Conservation (phyloP, 495 filamentous ascomycete species). For the Aspergillus affinis region DNA sequence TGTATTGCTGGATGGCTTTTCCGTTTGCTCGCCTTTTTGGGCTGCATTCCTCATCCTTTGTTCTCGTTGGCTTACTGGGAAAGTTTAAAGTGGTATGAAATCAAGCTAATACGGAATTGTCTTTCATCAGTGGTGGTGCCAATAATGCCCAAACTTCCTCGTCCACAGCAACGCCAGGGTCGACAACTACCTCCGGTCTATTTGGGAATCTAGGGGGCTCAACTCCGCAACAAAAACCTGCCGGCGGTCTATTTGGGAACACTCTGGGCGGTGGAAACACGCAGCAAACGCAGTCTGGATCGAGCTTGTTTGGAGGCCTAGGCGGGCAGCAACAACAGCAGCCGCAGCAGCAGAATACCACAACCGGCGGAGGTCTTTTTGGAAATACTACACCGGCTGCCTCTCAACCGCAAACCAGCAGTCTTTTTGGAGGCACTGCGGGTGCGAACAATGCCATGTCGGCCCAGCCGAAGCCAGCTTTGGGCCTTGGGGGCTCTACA, state of each 20-base stretch:
- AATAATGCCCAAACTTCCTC: constrained; percentile 27
- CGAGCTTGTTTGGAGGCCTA: constrained; percentile 41
- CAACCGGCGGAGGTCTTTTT: constrained; percentile 49
- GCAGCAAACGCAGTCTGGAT: constrained; percentile 35
- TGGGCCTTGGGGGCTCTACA: constrained; percentile 15
- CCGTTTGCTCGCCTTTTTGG: not conserved
- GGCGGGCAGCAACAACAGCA: constrained; percentile 32
- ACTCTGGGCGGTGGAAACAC: constrained; percentile 24
- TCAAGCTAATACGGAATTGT: not conserved
- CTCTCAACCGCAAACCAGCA: constrained; percentile 45
- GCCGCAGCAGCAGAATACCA: constrained; percentile 17
- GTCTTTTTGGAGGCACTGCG: constrained; percentile 45
- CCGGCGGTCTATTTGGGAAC: constrained; percentile 50
- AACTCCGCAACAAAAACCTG: constrained; percentile 36
- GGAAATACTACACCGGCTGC: constrained; percentile 42
- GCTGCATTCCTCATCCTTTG: not conserved
- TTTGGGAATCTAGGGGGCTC: constrained; percentile 38
- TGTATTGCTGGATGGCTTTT: not conserved
- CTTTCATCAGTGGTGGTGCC: constrained; percentile 23
- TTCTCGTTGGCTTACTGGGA: not conserved
- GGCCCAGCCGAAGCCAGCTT: not conserved
- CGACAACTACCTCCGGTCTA: constrained; percentile 32
- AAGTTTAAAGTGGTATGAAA: not conserved
- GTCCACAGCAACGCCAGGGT: constrained; percentile 30
- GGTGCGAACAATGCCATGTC: constrained; percentile 37